A percentile compares a stretch with the other conserved stretches of the same genome.
phyloP scores from a whole-genome alignment of 176 grass and related monocot species.

The Lolium rigidum region DNA sequence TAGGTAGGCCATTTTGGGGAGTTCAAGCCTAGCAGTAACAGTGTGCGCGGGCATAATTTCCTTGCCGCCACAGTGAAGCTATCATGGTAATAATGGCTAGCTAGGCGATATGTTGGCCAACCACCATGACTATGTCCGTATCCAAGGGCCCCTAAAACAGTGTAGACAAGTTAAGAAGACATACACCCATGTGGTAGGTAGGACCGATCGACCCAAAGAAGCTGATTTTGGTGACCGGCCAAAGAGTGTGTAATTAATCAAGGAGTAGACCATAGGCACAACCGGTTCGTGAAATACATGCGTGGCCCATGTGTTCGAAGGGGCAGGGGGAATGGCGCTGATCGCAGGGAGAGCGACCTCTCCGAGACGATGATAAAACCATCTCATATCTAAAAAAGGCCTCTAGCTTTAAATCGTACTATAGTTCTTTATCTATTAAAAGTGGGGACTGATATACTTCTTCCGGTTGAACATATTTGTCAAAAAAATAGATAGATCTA shows the following conservation, averaged over 20 bases:
- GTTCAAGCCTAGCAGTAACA: background rate
- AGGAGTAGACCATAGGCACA: slow-evolving; percentile 28
- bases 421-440: too few species aligned
- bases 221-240: background rate
- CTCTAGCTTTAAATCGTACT: too few species aligned
- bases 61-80: background rate
- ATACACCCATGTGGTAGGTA: slow-evolving; percentile 38
- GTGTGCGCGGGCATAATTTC: background rate
- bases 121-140: background rate
- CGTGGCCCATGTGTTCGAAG: slow-evolving; percentile 8
- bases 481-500: too few species aligned
- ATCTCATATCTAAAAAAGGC: too few species aligned
- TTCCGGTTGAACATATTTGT: too few species aligned
- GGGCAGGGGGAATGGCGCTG: background rate
- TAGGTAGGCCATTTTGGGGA: background rate
- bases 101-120: slow-evolving; percentile 24
- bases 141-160: background rate
- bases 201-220: background rate
- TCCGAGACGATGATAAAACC: too few species aligned
- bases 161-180: background rate
- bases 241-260: background rate
- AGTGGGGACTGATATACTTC: too few species aligned
- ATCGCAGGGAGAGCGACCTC: background rate
- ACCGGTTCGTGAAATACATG: background rate
- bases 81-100: background rate